Base-by-base conservation (phyloP, 2,329 filamentous ascomycete genomes). In the Ceratocystis smalleyi region DNA sequence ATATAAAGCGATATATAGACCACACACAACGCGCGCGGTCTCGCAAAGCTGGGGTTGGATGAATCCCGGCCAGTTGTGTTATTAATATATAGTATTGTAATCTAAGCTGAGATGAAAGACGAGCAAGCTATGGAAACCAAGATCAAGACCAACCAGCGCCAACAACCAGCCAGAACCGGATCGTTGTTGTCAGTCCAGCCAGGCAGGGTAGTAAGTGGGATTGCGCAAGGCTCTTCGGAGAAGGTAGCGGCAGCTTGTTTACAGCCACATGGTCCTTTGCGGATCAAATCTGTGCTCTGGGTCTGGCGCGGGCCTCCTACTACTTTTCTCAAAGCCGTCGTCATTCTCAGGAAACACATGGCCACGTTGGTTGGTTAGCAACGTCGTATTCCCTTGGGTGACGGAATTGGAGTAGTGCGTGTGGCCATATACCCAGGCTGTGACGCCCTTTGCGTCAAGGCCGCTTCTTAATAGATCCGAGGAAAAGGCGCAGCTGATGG, bases 401-500 rank as follows among this genome's bases (percentile, higher is more conserved):
- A 75, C 71, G 60, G 75, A 70, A 1, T 73, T 76, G 2, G 74
- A 76, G 66, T 73, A 78, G 68, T 80, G 78, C 0, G 77, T 80
- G 65, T 80, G 77, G 0, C 78, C 79, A 73, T 80, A 78, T 59
- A 77, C 73, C 76, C 76, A 80, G 4, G 67, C 63, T 10, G 69
- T 71, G 0, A 79, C 73, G 17, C 40, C 24, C 30, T 62, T 59
- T 27, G 63, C 43, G 22, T 43, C 24, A 8, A 43, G 24, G 3
- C 47, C 24, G 22, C 69, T 68, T 35, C 67, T 67, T 3, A 76
- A 22, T 5, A 76, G 67, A 64, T 83, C 78, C 0, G 80, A 83
- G 3, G 76, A 78, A 70, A 83, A 85, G 0, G 77, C 81, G 6
- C 74, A 74, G 1, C 72, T 74, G 74, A 77, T 79, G 0, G 77